Evolutionary conservation across 2,329 filamentous ascomycete genomes (phyloP), one percentile per base, ranked within the genome.

Genomic region (Cercospora brassicicola): DNA sequence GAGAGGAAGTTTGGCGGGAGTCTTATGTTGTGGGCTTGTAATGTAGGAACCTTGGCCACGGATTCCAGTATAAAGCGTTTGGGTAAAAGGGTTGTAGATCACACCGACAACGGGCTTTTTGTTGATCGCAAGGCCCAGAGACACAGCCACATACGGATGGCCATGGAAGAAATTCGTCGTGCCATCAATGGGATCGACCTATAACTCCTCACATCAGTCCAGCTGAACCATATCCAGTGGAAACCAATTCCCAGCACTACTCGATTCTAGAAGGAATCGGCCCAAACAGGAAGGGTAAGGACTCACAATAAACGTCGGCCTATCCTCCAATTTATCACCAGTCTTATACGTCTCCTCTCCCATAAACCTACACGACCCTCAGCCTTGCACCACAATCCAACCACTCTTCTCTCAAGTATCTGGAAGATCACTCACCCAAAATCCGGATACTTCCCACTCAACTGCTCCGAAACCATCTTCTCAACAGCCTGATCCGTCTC

Each of bases 131-230:
- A 94, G 84, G 56, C 91, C 91, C 36, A 94, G 87, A 10, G 90
- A 92, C 80, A 94, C 89, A 81, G 89, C 91, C 69, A 91, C 90
- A 74, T 88, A 85, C 4, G 90, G 90, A 80, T 92, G 90, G 20
- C 86, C 86, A 80, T 94, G 91, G 57, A 94, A 86, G 76, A 94
- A 93, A 84, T 94, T 94, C 61, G 90, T 92, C 6, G 87, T 93
- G 76, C 90, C 91, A 80, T 94, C 91, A 73, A 94, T 93, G 55
- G 91, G 91, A 78, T 94, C 91, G 13, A 45, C 57, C 55, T 57
- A 31, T 31, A 10, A 31, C 30, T 2, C 9, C 30, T 31, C 30
- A 31, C 3, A 10, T 31, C 30, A 31, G 30, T 31, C 30, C 30
- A 31, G 30, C 30, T 30, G 7, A 30, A 30, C 28, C 4, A 30